Conservation (phyloP, 768 basidiomycete species). For the Mycena metata region DNA sequence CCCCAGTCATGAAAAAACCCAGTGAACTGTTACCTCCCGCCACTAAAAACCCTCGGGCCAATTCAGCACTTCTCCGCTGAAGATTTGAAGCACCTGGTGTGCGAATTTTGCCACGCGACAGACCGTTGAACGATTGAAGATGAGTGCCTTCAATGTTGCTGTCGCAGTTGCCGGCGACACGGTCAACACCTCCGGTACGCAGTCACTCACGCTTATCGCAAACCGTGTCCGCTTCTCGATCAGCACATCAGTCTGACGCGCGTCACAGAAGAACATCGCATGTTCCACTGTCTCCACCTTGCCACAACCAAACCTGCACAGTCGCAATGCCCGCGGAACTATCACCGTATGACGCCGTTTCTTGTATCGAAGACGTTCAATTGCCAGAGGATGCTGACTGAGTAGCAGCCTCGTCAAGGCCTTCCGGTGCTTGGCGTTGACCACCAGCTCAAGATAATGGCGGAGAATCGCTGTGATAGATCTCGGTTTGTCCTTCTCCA, state of each 20-base stretch:
- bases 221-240: neutral
- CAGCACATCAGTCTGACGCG: neutral
- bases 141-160: neutral
- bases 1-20: too few species aligned
- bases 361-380: slow-evolving; percentile 7
- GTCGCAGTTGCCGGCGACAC: neutral
- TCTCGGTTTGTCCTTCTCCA: neutral
- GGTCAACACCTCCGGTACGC: neutral
- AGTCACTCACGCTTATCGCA: too few species aligned
- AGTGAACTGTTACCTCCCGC: too few species aligned
- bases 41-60: too few species aligned
- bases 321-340: neutral
- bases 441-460: neutral
- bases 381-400: slow-evolving; percentile 11
- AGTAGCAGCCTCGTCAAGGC: neutral
- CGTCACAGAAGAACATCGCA: neutral
- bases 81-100: neutral
- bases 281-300: slow-evolving; percentile 13
- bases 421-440: neutral
- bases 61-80: neutral
- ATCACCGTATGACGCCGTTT: neutral
- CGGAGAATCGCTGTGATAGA: neutral
- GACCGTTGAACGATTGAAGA: neutral
- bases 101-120: neutral
- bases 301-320: slow-evolving; percentile 8